These are phyloP conservation scores for Elsinoe australis DNA, from an alignment of 2,329 filamentous ascomycete species.

Conservation along the genomic window DNA sequence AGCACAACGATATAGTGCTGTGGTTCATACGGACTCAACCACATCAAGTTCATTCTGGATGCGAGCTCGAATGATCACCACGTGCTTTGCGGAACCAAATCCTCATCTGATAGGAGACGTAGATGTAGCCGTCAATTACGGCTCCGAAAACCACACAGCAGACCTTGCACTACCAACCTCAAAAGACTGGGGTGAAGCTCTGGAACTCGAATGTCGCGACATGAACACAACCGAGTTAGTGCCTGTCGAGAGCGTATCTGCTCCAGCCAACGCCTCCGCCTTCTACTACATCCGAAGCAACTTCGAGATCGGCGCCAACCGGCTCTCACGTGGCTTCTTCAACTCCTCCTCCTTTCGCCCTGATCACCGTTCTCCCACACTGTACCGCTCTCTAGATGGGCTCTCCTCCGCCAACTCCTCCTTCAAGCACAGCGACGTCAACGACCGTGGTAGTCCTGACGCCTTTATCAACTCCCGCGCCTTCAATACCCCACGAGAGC, in stretches of 20 bases:
- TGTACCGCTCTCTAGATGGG: constrained; percentile 46
- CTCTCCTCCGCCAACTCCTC: constrained; percentile 28
- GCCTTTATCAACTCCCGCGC: constrained; percentile 28
- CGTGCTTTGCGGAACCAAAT: constrained; percentile 51
- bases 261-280: constrained; percentile 44
- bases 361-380: constrained; percentile 41
- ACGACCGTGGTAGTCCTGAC: constrained; percentile 18
- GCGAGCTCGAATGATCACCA: constrained; percentile 53
- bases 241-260: constrained; percentile 38
- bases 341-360: constrained; percentile 50
- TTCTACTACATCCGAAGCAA: constrained; percentile 50
- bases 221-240: constrained; percentile 41
- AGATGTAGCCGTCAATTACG: constrained; percentile 45
- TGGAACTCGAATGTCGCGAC: constrained; percentile 46
- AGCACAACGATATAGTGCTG: constrained; percentile 61
- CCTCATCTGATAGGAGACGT: constrained; percentile 42
- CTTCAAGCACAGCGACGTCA: constrained; percentile 21
- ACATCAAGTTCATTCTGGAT: constrained; percentile 34
- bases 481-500: constrained; percentile 27
- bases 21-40: constrained; percentile 47
- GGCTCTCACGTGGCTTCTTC: constrained; percentile 51
- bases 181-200: constrained; percentile 44
- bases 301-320: constrained; percentile 53
- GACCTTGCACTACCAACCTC: constrained; percentile 32
- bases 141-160: constrained; percentile 16